phyloP scores from a whole-genome alignment of 1,284 basidiomycete genomes.

The Ustilago nuda region DNA sequence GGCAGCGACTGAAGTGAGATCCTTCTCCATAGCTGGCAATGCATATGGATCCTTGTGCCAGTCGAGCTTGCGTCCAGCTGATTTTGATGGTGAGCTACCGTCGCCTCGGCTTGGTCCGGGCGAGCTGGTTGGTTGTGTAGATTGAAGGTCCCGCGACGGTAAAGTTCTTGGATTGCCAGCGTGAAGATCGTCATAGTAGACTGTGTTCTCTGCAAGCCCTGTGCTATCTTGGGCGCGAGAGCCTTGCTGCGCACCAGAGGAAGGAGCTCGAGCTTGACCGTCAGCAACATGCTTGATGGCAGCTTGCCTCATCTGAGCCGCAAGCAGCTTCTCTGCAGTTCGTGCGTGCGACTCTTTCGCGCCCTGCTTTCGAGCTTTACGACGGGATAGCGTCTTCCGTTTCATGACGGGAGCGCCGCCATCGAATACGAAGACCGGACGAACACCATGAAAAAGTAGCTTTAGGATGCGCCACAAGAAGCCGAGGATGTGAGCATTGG shows the following conservation, averaged over 20 bases:
- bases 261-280: slow-evolving; percentile 14
- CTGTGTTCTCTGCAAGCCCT: slow-evolving; percentile 71
- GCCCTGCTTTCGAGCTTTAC: slow-evolving; percentile 76
- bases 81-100: slow-evolving; percentile 71
- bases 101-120: slow-evolving; percentile 26
- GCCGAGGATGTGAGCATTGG: slow-evolving; percentile 94
- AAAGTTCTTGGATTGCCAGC: slow-evolving; percentile 26
- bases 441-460: slow-evolving; percentile 88
- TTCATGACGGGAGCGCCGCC: slow-evolving; percentile 73
- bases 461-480: slow-evolving; percentile 87
- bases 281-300: slow-evolving; percentile 78
- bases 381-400: slow-evolving; percentile 69
- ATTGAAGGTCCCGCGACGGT: slow-evolving; percentile 77
- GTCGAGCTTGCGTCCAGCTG: slow-evolving; percentile 46
- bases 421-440: slow-evolving; percentile 89
- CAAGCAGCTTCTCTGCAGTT: slow-evolving; percentile 83
- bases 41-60: slow-evolving; percentile 67
- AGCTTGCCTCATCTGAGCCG: slow-evolving; percentile 90
- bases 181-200: slow-evolving; percentile 59
- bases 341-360: slow-evolving; percentile 67
- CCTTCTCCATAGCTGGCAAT: slow-evolving; percentile 61
- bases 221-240: slow-evolving; percentile 4
- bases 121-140: slow-evolving; percentile 18
- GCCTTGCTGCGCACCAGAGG: slow-evolving; percentile 11
- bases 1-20: slow-evolving; percentile 45